These are phyloP conservation scores for Naganishia liquefaciens DNA, from an alignment of 1,284 basidiomycete species.

Conservation along the genomic window DNA sequence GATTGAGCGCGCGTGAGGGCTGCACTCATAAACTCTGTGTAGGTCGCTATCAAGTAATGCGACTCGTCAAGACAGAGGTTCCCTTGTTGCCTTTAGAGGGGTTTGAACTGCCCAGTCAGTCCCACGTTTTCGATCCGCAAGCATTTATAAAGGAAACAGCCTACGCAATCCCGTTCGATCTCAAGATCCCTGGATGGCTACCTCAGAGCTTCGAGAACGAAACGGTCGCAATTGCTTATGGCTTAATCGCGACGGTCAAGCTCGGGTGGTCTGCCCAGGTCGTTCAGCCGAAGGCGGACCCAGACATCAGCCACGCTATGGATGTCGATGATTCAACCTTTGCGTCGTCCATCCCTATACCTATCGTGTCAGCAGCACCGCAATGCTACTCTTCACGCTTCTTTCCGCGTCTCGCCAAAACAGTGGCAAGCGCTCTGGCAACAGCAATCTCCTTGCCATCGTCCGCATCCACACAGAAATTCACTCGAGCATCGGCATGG, in stretches of 20 bases:
- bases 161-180: conserved; percentile 48
- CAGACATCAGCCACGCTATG: not conserved
- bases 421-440: conserved; percentile 31
- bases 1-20: no score
- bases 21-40: conserved; percentile 3
- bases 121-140: conserved; percentile 36
- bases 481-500: conserved; percentile 29
- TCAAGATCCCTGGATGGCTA: conserved; percentile 51
- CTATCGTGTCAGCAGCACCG: conserved; percentile 27
- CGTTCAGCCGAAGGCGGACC: not conserved
- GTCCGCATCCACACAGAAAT: not conserved
- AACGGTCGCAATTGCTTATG: conserved; percentile 42
- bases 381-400: conserved; percentile 23
- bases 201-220: conserved; percentile 42
- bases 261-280: conserved; percentile 42
- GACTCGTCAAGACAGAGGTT: conserved; percentile 37
- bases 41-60: conserved; percentile 50
- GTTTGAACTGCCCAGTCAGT: conserved; percentile 18
- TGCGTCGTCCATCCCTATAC: conserved; percentile 26
- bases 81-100: conserved; percentile 32
- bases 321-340: not conserved
- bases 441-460: conserved; percentile 25
- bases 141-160: conserved; percentile 25
- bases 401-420: conserved; percentile 30
- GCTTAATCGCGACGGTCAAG: conserved; percentile 38